Conservation (phyloP, 2,329 filamentous ascomycete species). For the Drechslerella coelobrocha region DNA sequence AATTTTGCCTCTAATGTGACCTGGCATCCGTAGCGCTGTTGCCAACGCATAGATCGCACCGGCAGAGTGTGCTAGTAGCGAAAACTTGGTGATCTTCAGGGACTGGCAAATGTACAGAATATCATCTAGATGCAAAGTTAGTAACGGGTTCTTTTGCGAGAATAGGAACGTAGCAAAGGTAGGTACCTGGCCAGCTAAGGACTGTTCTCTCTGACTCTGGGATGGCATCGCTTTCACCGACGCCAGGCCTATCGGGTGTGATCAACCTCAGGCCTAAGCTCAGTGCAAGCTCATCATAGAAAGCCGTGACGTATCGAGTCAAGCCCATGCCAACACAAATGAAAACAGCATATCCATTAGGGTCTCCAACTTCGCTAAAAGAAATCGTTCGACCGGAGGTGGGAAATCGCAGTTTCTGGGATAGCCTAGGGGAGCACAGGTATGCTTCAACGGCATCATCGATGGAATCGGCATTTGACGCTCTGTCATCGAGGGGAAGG, state of each 20-base stretch:
- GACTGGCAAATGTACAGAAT: constrained; percentile 92
- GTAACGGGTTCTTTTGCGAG: constrained; percentile 28
- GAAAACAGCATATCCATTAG: constrained; percentile 88
- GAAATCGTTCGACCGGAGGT: constrained; percentile 87
- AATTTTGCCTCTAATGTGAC: constrained; percentile 91
- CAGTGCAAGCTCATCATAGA: constrained; percentile 92
- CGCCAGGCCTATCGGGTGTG: constrained; percentile 89
- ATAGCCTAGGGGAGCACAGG: constrained; percentile 79
- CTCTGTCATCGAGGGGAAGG: constrained; percentile 71
- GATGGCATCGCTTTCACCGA: constrained; percentile 89
- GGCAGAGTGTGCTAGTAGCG: constrained; percentile 91
- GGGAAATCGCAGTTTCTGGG: constrained; percentile 85
- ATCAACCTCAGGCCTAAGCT: constrained; percentile 89
- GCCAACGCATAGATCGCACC: constrained; percentile 98
- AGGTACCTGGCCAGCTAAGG: constrained; percentile 87
- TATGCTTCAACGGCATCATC: constrained; percentile 88
- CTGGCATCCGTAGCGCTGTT: constrained; percentile 91
- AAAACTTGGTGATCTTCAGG: constrained; percentile 93
- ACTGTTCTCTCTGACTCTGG: constrained; percentile 82
- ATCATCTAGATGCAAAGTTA: constrained; percentile 65
- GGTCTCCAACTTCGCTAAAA: constrained; percentile 95
- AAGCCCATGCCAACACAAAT: constrained; percentile 98
- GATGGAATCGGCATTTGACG: constrained; percentile 81
- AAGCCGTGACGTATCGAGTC: constrained; percentile 92
- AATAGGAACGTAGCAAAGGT: neutral